phyloP scores from a whole-genome alignment of 768 basidiomycete species.

The Kwoniella botswanensis region DNA sequence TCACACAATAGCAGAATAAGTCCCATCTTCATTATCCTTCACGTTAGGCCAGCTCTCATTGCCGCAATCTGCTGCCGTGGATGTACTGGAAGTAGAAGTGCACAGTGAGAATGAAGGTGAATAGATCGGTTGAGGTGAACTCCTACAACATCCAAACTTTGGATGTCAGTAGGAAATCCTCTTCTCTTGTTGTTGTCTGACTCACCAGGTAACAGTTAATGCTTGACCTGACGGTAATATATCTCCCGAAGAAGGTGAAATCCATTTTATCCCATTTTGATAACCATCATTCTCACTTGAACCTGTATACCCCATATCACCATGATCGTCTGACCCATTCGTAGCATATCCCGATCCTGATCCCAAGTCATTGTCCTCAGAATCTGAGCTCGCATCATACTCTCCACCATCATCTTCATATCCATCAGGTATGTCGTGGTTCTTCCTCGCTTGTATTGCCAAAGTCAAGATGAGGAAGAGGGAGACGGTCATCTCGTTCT shows the following conservation, averaged over 20 bases:
- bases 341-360: neutral
- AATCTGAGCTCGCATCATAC: neutral
- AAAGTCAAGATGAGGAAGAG: neutral
- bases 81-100: constrained; percentile 1
- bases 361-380: neutral
- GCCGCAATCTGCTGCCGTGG: constrained; percentile 1
- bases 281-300: neutral
- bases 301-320: neutral
- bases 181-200: too few relatives aligned
- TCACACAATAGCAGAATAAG: constrained; percentile 21
- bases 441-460: constrained; percentile 1
- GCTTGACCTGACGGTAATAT: constrained; percentile 11
- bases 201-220: constrained; percentile 23
- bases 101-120: constrained; percentile 21
- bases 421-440: neutral
- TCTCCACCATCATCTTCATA: neutral
- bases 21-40: constrained; percentile 14
- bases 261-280: constrained; percentile 15
- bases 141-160: neutral
- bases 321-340: neutral
- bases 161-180: too few relatives aligned
- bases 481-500: neutral
- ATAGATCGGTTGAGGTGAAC: constrained; percentile 4
- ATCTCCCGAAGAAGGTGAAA: constrained; percentile 8
- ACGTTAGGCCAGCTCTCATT: constrained; percentile 15